Evolutionary conservation across 805 yeast species (phyloP).

Genomic region (Millerago galiae): DNA sequence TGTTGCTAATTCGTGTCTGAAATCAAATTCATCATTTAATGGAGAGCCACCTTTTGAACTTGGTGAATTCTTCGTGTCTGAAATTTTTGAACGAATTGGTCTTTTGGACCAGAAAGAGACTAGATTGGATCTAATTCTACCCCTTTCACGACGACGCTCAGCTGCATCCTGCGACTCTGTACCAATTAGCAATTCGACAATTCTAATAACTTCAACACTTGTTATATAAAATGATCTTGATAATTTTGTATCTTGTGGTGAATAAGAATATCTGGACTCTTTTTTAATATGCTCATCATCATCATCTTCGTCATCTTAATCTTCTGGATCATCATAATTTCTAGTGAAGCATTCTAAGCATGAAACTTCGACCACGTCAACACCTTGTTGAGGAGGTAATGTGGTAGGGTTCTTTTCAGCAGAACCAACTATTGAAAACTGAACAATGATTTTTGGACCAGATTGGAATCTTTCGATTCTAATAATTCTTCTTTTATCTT

Average conservation of each 20-base stretch:
- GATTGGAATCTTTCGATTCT: conserved; percentile 50
- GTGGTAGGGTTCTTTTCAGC: conserved; percentile 42
- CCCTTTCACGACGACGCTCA: conserved; percentile 55
- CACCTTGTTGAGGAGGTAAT: conserved; percentile 32
- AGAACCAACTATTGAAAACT: conserved; percentile 45
- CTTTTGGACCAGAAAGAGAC: conserved; percentile 63
- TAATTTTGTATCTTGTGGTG: background rate
- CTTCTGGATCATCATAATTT: conserved; percentile 26
- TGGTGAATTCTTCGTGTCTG: conserved; percentile 13
- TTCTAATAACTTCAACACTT: conserved; percentile 59
- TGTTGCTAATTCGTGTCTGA: conserved; percentile 50
- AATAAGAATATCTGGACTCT: conserved; percentile 21
- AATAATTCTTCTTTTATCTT: conserved; percentile 50
- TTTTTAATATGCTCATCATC: conserved; percentile 6
- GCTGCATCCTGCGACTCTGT: conserved; percentile 38
- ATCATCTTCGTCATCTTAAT: conserved; percentile 19
- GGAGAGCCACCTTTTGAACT: background rate
- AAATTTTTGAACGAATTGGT: conserved; percentile 41
- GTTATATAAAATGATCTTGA: conserved; percentile 41
- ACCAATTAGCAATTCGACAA: conserved; percentile 56
- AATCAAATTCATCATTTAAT: conserved; percentile 23
- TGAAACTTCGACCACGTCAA: conserved; percentile 51
- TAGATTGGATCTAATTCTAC: conserved; percentile 59
- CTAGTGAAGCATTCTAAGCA: conserved; percentile 42
- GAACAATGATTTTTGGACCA: conserved; percentile 39